phyloP scores from a whole-genome alignment of 1,284 basidiomycete genomes.

The Phlebopus sp. region DNA sequence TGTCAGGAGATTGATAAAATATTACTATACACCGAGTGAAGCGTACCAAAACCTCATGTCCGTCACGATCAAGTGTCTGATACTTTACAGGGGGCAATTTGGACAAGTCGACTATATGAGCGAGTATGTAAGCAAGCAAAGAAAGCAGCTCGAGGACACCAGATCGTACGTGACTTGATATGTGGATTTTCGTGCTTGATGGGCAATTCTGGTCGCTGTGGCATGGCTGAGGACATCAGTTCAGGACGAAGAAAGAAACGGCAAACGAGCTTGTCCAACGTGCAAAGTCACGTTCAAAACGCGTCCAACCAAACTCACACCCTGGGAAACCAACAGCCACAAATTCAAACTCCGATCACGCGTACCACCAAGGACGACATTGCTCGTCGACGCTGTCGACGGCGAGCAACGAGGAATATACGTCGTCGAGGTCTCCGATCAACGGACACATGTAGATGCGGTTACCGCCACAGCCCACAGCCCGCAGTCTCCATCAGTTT shows the following conservation, averaged over 20 bases:
- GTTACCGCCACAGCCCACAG: background rate
- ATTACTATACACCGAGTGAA: background rate
- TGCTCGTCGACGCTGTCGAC: too few relatives aligned
- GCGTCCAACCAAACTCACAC: constrained; percentile 19
- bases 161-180: constrained; percentile 37
- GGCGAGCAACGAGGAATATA: too few relatives aligned
- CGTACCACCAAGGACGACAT: constrained; percentile 4
- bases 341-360: constrained; percentile 28
- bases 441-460: background rate
- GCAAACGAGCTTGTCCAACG: constrained; percentile 12
- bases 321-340: constrained; percentile 33
- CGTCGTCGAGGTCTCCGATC: too few relatives aligned
- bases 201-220: constrained; percentile 39
- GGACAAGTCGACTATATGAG: constrained; percentile 22
- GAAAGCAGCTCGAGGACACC: background rate
- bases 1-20: constrained; percentile 19
- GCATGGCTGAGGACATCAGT: constrained; percentile 10
- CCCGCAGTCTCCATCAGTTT: background rate
- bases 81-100: constrained; percentile 71
- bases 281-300: constrained; percentile 31
- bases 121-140: background rate
- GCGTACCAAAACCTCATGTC: constrained; percentile 78
- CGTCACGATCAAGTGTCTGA: constrained; percentile 79
- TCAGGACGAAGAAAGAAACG: constrained; percentile 10
- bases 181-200: constrained; percentile 38